A percentile compares a stretch with the other conserved stretches of the same genome.
These are phyloP conservation scores for Pyrus communis DNA, from an alignment of 306 rosid species.

Conservation along the genomic window DNA sequence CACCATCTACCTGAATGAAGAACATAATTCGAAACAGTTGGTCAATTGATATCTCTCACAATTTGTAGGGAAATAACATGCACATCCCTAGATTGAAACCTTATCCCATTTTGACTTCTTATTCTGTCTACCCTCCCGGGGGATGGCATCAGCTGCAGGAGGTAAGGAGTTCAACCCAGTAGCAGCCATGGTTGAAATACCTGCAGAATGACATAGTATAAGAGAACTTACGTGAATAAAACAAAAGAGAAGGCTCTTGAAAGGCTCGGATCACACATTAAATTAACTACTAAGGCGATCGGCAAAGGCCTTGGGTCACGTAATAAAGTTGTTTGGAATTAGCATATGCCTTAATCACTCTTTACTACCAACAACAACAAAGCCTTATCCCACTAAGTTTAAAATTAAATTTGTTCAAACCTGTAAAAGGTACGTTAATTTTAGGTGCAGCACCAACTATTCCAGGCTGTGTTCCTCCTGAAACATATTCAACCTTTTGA, in stretches of 20 bases:
- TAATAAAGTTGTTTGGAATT: neutral
- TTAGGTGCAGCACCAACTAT: slow-evolving; percentile 23
- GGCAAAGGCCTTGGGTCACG: neutral
- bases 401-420: neutral
- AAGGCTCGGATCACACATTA: neutral
- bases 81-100: slow-evolving; percentile 20
- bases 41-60: slow-evolving; percentile 2
- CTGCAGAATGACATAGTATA: slow-evolving; percentile 26
- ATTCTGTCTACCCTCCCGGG: slow-evolving; percentile 56
- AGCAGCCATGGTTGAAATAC: slow-evolving; percentile 30
- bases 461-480: slow-evolving; percentile 63
- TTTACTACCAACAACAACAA: neutral
- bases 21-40: slow-evolving; percentile 12
- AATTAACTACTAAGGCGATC: neutral
- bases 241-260: slow-evolving; percentile 12
- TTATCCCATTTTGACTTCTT: slow-evolving; percentile 55
- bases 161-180: slow-evolving; percentile 45
- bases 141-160: slow-evolving; percentile 35
- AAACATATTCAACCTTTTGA: slow-evolving; percentile 53
- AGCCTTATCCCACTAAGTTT: neutral
- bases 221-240: slow-evolving; percentile 10
- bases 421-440: slow-evolving; percentile 28
- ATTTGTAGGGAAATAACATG: slow-evolving; percentile 1
- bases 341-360: neutral
- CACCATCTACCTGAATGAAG: slow-evolving; percentile 65